phyloP scores from a whole-genome alignment of 2,329 filamentous ascomycete species.

The Didymella keratinophila region DNA sequence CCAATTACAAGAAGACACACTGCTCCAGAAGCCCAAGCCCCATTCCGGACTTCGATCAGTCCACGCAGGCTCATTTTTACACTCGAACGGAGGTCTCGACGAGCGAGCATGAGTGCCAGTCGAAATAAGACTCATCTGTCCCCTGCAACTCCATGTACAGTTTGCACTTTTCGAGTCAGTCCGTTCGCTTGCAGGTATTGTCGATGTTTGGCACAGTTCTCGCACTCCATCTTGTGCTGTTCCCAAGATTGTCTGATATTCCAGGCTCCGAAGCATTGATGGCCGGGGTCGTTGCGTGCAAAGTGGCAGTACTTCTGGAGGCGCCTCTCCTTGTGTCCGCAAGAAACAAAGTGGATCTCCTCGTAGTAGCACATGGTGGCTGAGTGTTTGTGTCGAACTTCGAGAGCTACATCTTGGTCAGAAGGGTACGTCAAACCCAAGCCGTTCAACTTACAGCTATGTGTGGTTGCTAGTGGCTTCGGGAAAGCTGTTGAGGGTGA shows the following conservation, averaged over 20 bases:
- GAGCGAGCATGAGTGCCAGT: no score
- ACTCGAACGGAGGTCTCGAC: neutral
- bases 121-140: neutral
- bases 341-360: conserved; percentile 68
- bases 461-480: neutral
- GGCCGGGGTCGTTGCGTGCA: conserved; percentile 74
- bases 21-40: neutral
- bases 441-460: neutral
- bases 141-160: conserved; percentile 1
- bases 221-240: conserved; percentile 52
- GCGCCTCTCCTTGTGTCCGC: conserved; percentile 66
- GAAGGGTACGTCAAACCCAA: neutral
- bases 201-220: conserved; percentile 18
- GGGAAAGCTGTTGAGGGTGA: neutral
- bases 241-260: conserved; percentile 67
- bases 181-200: conserved; percentile 3
- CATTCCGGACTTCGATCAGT: neutral
- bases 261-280: conserved; percentile 74
- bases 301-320: conserved; percentile 77
- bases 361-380: conserved; percentile 73
- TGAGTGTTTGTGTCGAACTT: neutral
- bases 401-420: conserved; percentile 4
- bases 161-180: neutral
- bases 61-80: neutral
- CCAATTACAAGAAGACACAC: neutral